Evolutionary conservation across 2,329 filamentous ascomycete genomes (phyloP), one percentile per base, ranked within the genome.

Genomic region (Nigrospora sphaerica): DNA sequence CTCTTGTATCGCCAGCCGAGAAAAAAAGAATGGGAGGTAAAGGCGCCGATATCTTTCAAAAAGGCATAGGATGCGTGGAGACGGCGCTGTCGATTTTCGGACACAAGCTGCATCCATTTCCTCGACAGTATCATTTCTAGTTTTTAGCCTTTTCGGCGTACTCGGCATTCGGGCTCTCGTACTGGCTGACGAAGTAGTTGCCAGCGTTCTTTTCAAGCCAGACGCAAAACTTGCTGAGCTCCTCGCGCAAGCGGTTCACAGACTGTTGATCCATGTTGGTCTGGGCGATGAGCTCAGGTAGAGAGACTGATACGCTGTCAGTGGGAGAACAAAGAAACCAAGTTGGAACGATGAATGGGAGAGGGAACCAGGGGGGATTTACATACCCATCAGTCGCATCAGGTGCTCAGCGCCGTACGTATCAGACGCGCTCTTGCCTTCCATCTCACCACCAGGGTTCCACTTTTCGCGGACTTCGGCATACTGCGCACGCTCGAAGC

Each of bases 251-350:
- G 40, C 90, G 86, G 51, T 85, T 86, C 37, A 95, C 88, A 3
- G 90, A 91, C 63, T 95, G 90, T 45, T 85, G 77, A 60, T 97
- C 93, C 90, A 98, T 95, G 68, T 97, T 97, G 44, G 93, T 98
- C 64, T 98, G 93, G 4, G 91, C 91, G 51, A 97, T 83, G 36
- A 97, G 81, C 62, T 98, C 93, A 1, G 93, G 92, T 56, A 97
- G 82, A 1, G 86, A 86, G 4, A 95, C 92, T 95, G 10, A 18
- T 16, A 28, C 12, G 17, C 19, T 18, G 3, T 19, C 23, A 33
- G 32, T 23, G 47, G 23, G 35, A 23, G 34, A 34, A 36, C 39
- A 13, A 38, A 18, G 35, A 16, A 28, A 44, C 40, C 34, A 36
- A 11, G 4, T n/a, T 36, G 6, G 34, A 17, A n/a, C 2, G 13